A percentile compares a stretch with the other conserved stretches of the same genome.
phyloP scores from a whole-genome alignment of 2,329 filamentous ascomycete species.

The Pyrenochaeta sp. region DNA sequence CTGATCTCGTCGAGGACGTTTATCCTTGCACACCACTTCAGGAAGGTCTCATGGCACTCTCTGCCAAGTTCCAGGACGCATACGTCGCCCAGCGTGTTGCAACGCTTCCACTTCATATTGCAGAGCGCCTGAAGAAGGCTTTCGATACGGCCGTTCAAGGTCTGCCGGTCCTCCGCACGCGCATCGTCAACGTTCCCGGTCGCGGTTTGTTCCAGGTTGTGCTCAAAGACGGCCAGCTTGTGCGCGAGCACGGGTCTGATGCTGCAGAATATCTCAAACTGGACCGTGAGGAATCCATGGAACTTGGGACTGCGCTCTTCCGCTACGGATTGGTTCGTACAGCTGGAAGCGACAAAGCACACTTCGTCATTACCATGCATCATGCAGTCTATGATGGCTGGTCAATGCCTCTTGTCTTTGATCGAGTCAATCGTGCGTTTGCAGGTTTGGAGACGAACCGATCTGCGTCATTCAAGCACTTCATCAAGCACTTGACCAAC shows the following conservation, averaged over 20 bases:
- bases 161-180: constrained; percentile 51
- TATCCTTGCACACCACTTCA: constrained; percentile 55
- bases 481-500: constrained; percentile 58
- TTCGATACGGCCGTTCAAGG: constrained; percentile 47
- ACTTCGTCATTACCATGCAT: constrained; percentile 61
- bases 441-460: constrained; percentile 33
- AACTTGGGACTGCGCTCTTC: constrained; percentile 51
- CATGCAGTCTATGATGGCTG: constrained; percentile 63
- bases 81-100: constrained; percentile 52
- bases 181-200: constrained; percentile 48
- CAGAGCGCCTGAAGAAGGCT: constrained; percentile 44
- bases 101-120: constrained; percentile 41
- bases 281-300: constrained; percentile 48
- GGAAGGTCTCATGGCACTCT: constrained; percentile 53
- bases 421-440: constrained; percentile 45
- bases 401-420: constrained; percentile 50
- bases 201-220: constrained; percentile 52
- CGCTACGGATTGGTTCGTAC: constrained; percentile 48
- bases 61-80: constrained; percentile 46
- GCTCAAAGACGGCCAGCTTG: constrained; percentile 39
- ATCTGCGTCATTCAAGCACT: constrained; percentile 55
- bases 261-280: constrained; percentile 45
- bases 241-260: constrained; percentile 38
- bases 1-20: constrained; percentile 47
- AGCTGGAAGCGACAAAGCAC: constrained; percentile 30